Base-by-base conservation (phyloP, 192 early-diverging fungal genomes). In the Podila horticola region DNA sequence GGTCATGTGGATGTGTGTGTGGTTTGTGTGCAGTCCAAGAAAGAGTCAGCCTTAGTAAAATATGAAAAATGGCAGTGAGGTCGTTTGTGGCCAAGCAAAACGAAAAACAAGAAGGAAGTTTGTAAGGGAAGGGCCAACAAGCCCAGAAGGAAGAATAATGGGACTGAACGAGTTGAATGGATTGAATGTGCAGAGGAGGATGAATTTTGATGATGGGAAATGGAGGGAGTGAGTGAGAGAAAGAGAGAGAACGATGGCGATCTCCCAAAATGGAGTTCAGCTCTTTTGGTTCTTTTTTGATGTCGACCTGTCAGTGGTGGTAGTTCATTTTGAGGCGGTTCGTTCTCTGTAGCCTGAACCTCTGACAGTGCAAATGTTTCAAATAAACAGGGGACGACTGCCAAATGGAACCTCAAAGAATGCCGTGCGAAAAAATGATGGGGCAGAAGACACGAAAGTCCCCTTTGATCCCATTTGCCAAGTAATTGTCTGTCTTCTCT, bases 1-100 rank as follows among this genome's bases (percentile, higher is more conserved):
- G 20, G 75, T 71, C 75, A 79, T 79, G 48, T n/a, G 50, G 57
- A 41, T 13, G 28, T 30, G 28, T n/a, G 58, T 17, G 11, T 50
- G 13, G n/a, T 41, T 36, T 59, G 59, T 41, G 58, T 8, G 28
- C 36, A 60, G 45, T 17, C 34, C 5, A 57, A 29, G 67, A 22
- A 36, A 58, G 19, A 19, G 19, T n/a, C 31, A 12, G 36, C 29
- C 26, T 22, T 63, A 34, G 5, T 5, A 1, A 45, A 12, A 15
- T 3, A 17, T 45, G 41, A 17, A 17, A 45, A 2, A 41, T 45
- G 41, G 15, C 9, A 45, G 12, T 45, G 41, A 11, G 38, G 6
- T 45, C 13, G 11, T 13, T 13, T 13, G 15, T 45, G 13, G 41
- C 15, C 13, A 45, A 45, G 41, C 4, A 17, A 45, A 45, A 41